A percentile compares a stretch with the other conserved stretches of the same genome.
phyloP scores from a whole-genome alignment of 768 basidiomycete genomes.

The Psilocybe subaeruginosa region DNA sequence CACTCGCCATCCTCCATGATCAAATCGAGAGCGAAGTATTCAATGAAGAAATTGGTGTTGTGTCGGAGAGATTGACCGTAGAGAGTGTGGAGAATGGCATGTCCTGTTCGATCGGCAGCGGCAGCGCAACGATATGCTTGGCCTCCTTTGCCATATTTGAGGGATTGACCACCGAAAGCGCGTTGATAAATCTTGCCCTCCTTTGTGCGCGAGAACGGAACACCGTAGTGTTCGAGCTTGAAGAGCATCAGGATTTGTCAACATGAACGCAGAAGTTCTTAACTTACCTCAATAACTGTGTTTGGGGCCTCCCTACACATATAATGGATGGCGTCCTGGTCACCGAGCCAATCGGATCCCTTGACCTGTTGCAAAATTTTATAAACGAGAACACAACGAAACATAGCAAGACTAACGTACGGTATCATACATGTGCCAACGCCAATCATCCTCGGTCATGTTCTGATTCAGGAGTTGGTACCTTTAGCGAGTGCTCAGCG shows the following conservation, averaged over 20 bases:
- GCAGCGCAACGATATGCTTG: conserved; percentile 99
- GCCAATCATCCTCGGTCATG: conserved; percentile 99
- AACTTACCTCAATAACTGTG: conserved; percentile 84
- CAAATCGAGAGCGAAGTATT: conserved; percentile 98
- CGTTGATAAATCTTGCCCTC: conserved; percentile 99
- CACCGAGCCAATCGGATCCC: conserved; percentile 99
- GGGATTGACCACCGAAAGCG: conserved; percentile 97
- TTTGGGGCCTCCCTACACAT: conserved; percentile 98
- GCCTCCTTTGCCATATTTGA: conserved; percentile 97
- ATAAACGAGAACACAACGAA: conserved; percentile 12
- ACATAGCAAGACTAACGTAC: conserved; percentile 44
- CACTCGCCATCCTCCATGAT: conserved; percentile 99
- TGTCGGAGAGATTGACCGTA: conserved; percentile 99
- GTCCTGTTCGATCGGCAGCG: conserved; percentile 97
- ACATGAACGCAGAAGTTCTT: not conserved
- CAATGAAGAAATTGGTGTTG: conserved; percentile 99
- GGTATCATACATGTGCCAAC: conserved; percentile 99
- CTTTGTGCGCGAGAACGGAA: conserved; percentile 97
- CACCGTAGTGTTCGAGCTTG: conserved; percentile 97
- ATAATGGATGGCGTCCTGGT: conserved; percentile 99
- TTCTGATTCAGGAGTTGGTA: conserved; percentile 50
- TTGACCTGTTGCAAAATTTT: conserved; percentile 70
- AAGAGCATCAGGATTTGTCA: conserved; percentile 7
- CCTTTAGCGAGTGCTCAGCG: conserved; percentile 6
- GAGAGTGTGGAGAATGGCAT: conserved; percentile 97